A percentile compares a stretch with the other conserved stretches of the same genome.
phyloP scores from a whole-genome alignment of 208 protist species.

The Trypanosoma boissoni region DNA sequence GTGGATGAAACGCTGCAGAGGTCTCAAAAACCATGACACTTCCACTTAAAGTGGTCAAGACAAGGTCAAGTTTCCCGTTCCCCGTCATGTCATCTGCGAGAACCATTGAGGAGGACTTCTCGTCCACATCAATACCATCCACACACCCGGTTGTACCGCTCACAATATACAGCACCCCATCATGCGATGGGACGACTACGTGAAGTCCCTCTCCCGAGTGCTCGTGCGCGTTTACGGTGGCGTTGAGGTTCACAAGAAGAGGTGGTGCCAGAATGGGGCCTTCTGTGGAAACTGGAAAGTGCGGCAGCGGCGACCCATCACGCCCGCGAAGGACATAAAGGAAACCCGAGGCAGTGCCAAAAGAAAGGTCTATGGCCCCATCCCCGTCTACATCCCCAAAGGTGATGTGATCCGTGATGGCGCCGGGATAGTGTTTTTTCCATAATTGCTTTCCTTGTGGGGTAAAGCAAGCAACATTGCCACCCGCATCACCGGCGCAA shows the following conservation, averaged over 20 bases:
- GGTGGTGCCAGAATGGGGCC: conserved; percentile 70
- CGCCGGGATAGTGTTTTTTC: conserved; percentile 55
- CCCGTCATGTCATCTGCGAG: conserved; percentile 90
- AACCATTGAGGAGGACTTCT: conserved; percentile 85
- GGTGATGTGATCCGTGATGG: conserved; percentile 53
- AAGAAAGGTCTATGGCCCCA: conserved; percentile 80
- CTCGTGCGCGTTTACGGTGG: conserved; percentile 9
- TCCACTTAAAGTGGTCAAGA: conserved; percentile 85
- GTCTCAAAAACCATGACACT: conserved; percentile 89
- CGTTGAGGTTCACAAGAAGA: conserved; percentile 64
- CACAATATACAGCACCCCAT: conserved; percentile 90
- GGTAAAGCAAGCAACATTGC: conserved; percentile 83
- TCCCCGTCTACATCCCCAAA: conserved; percentile 91
- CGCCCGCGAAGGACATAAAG: conserved; percentile 81
- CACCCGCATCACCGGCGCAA: conserved; percentile 81
- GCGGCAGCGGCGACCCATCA: conserved; percentile 44
- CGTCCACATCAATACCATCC: conserved; percentile 88
- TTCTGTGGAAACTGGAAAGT: conserved; percentile 76
- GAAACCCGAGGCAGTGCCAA: conserved; percentile 73
- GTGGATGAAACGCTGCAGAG: conserved; percentile 53
- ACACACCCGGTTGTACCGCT: conserved; percentile 72
- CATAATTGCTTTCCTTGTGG: conserved; percentile 68
- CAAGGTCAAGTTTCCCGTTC: conserved; percentile 87
- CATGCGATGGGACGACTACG: conserved; percentile 80
- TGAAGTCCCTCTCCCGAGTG: conserved; percentile 36